Percentiles rank a stretch among this genome's conserved stretches.
Conservation (phyloP, 1,284 basidiomycete species). For the Mycena citricolor region DNA sequence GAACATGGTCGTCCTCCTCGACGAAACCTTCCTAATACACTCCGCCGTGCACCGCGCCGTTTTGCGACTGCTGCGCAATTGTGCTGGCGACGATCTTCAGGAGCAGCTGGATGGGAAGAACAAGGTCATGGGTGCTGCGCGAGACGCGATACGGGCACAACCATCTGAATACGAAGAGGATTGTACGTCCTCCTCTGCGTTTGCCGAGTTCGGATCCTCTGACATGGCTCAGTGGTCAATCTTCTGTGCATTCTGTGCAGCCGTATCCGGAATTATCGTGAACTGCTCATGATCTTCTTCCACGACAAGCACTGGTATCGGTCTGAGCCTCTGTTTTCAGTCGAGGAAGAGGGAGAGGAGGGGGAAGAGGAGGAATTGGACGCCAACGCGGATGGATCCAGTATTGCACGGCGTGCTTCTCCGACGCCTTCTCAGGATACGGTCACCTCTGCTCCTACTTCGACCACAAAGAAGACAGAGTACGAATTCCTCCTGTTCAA, state of each 20-base stretch:
- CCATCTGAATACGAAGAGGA: constrained; percentile 87
- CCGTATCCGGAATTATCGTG: constrained; percentile 84
- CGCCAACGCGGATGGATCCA: constrained; percentile 16
- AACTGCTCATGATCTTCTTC: constrained; percentile 94
- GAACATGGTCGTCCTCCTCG: constrained; percentile 85
- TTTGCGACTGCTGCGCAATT: constrained; percentile 81
- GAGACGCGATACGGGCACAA: constrained; percentile 61
- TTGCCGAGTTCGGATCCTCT: constrained; percentile 11
- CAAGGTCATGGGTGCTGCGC: constrained; percentile 80
- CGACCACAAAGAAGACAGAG: constrained; percentile 68
- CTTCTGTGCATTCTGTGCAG: constrained; percentile 89
- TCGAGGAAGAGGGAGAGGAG: constrained; percentile 70
- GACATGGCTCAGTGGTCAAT: constrained; percentile 68
- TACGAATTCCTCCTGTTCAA: constrained; percentile 96
- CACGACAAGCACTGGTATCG: constrained; percentile 87
- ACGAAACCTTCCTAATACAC: constrained; percentile 90
- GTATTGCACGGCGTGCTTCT: constrained; percentile 38
- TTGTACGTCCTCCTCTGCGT: constrained; percentile 48
- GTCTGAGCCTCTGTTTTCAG: constrained; percentile 65
- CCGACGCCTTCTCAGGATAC: constrained; percentile 62
- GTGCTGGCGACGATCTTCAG: constrained; percentile 88
- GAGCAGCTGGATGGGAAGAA: constrained; percentile 77
- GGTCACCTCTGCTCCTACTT: constrained; percentile 49
- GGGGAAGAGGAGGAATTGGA: constrained; percentile 45
- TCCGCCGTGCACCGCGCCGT: constrained; percentile 89